Conservation (phyloP, 192 early-diverging fungal species). For the Jimgerdemannia lactiflua region DNA sequence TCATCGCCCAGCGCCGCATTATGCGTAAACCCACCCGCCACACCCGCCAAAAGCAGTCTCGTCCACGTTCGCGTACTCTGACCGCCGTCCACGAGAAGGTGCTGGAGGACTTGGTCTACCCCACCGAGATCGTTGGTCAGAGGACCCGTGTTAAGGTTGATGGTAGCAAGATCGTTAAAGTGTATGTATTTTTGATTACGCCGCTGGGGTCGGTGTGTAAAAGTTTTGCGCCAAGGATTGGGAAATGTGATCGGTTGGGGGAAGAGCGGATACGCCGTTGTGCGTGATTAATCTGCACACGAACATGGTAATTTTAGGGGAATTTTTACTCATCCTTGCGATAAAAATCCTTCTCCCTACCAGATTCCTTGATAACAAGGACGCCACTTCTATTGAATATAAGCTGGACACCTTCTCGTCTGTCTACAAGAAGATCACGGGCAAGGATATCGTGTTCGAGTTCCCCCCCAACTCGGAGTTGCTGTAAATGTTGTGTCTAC, state of each 20-base stretch:
- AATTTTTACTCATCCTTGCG: too few relatives aligned
- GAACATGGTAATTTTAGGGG: too few relatives aligned
- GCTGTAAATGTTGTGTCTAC: constrained; percentile 11
- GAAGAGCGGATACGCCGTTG: too few relatives aligned
- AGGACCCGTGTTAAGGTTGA: constrained; percentile 95
- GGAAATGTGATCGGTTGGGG: too few relatives aligned
- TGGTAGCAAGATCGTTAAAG: constrained; percentile 93
- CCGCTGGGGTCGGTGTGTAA: neutral
- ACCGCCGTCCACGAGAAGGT: constrained; percentile 96
- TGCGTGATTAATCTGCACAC: too few relatives aligned
- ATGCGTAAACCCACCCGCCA: constrained; percentile 89
- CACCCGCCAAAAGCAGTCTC: constrained; percentile 86
- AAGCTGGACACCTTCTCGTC: constrained; percentile 98
- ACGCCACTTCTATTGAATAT: constrained; percentile 96
- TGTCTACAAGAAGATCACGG: constrained; percentile 93
- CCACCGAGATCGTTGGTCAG: constrained; percentile 99
- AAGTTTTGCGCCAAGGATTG: too few relatives aligned
- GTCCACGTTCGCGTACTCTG: constrained; percentile 95
- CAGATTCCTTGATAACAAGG: constrained; percentile 95
- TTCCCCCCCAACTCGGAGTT: constrained; percentile 65
- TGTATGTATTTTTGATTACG: constrained; percentile 49
- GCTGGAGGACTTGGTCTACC: constrained; percentile 97
- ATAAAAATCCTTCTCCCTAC: neutral
- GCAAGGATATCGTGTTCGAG: constrained; percentile 98
- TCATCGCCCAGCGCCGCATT: constrained; percentile 92